Percentiles rank a stretch among this genome's conserved stretches.
Conservation (phyloP, 306 rosid genomes). For the Vigna reflexopilosa region DNA sequence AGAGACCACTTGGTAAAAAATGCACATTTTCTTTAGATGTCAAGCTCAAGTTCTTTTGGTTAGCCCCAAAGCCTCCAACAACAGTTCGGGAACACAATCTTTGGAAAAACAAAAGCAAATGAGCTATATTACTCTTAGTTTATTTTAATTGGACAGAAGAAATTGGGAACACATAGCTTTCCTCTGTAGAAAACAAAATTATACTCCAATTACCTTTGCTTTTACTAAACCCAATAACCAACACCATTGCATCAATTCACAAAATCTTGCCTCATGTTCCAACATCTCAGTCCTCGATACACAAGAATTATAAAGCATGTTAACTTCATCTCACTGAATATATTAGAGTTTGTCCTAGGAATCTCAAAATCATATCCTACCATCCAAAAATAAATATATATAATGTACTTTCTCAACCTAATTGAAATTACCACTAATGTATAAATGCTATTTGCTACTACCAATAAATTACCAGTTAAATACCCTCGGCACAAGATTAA, state of each 20-base stretch:
- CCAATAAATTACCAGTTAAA: background rate
- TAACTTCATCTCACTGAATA: conserved; percentile 10
- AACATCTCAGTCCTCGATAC: conserved; percentile 13
- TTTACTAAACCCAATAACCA: conserved; percentile 16
- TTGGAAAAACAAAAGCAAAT: background rate
- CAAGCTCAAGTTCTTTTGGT: background rate
- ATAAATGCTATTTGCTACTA: background rate
- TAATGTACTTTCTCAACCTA: conserved; percentile 1
- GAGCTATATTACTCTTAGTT: background rate
- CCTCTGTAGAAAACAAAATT: background rate
- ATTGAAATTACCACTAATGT: background rate
- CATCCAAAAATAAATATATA: background rate
- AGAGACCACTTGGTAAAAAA: conserved; percentile 6
- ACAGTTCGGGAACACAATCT: background rate
- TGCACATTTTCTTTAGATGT: background rate
- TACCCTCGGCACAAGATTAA: conserved; percentile 8
- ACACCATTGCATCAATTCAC: background rate
- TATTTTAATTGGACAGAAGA: conserved; percentile 8
- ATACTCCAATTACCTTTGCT: background rate
- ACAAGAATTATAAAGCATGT: background rate
- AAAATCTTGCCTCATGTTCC: conserved; percentile 16
- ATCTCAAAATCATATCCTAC: background rate
- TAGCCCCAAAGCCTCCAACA: background rate
- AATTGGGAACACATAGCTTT: background rate
- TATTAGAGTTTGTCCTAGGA: background rate